phyloP scores from a whole-genome alignment of 1,139 yeast genomes.

The Magnusiomyces paraingens region DNA sequence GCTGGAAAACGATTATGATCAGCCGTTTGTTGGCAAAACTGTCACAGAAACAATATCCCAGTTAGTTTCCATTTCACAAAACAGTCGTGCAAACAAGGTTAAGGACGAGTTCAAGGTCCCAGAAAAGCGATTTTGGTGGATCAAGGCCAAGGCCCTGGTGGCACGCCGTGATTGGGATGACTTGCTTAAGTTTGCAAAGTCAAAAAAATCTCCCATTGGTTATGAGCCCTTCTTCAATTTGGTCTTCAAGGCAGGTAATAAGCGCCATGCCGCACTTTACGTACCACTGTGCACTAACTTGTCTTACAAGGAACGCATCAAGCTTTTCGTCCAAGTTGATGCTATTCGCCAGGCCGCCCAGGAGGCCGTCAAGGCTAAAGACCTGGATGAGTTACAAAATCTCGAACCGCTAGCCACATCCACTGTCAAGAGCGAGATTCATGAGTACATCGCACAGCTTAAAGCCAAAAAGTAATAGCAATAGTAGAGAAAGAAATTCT shows the following conservation, averaged over 20 bases:
- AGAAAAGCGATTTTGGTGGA: slow-evolving; percentile 58
- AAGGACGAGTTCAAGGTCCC: slow-evolving; percentile 57
- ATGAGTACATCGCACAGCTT: slow-evolving; percentile 28
- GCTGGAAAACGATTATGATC: slow-evolving; percentile 49
- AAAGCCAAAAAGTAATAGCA: slow-evolving; percentile 16
- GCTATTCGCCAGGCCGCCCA: slow-evolving; percentile 52
- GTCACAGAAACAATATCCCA: slow-evolving; percentile 49
- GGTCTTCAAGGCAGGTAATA: slow-evolving; percentile 45
- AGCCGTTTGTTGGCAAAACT: slow-evolving; percentile 50
- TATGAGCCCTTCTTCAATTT: slow-evolving; percentile 57
- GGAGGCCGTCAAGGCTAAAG: slow-evolving; percentile 54
- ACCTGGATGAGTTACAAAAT: slow-evolving; percentile 39
- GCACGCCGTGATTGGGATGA: slow-evolving; percentile 55
- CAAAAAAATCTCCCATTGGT: slow-evolving; percentile 66
- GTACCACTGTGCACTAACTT: slow-evolving; percentile 34
- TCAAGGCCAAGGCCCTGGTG: slow-evolving; percentile 51
- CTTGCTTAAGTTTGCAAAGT: slow-evolving; percentile 43
- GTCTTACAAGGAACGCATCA: slow-evolving; percentile 40
- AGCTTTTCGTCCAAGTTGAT: slow-evolving; percentile 46
- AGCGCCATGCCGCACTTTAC: slow-evolving; percentile 39
- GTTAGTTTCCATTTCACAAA: slow-evolving; percentile 53
- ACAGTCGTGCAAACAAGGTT: slow-evolving; percentile 50
- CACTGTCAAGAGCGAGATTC: slow-evolving; percentile 29
- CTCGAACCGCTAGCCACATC: slow-evolving; percentile 35
- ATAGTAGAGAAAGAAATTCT: background rate